Evolutionary conservation across 1,284 basidiomycete species (phyloP), one percentile per base, ranked within the genome.

Genomic region (Ganoderma lucidum): DNA sequence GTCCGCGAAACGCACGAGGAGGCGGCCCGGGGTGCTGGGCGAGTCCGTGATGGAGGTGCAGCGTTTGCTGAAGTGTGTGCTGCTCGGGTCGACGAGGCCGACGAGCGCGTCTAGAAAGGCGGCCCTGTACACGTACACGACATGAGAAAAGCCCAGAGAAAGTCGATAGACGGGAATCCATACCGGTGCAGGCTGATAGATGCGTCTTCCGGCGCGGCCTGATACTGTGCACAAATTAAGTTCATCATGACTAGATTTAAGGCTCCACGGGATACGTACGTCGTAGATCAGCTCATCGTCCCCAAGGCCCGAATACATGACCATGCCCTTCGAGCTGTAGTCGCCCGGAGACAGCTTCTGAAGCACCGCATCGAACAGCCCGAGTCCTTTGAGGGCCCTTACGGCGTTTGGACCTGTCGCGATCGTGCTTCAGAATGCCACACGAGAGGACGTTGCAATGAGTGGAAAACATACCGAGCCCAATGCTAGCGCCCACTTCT

Each of bases 401-500:
- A 87, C 73, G 9, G 85, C 86, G 74, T 89, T 89, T 1, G 85
- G 81, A 6, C 88, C 87, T 88, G 64, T 3, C 30, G 9, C 53
- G n/a, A 41, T 55, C 42, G 32, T n/a, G 2, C 28, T 28, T 15
- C 12, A n/a, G n/a, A 30, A 9, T 12, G 6, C 51, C 42, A 35
- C 41, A 35, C 41, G 17, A 41, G 17, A 39, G 30, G 64, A n/a
- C 12, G 30, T 9, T 66, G 30, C 17, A 9, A 35, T 15, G 53
- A 2, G 23, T 51, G 6, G 48, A 48, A 9, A 35, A 56, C 77
- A 63, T 68, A 86, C 88, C 87, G 55, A 90, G 69, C 17, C 83
- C 85, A 44, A 89, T 82, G 0, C 87, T 87, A 17, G 88, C 87
- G 6, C 87, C 87, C 53, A 88, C 81, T 51, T 88, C 85, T 30